A percentile compares a stretch with the other conserved stretches of the same genome.
These are phyloP conservation scores for Acanthamoeba healyi DNA, from an alignment of 208 protist species.

Conservation along the genomic window DNA sequence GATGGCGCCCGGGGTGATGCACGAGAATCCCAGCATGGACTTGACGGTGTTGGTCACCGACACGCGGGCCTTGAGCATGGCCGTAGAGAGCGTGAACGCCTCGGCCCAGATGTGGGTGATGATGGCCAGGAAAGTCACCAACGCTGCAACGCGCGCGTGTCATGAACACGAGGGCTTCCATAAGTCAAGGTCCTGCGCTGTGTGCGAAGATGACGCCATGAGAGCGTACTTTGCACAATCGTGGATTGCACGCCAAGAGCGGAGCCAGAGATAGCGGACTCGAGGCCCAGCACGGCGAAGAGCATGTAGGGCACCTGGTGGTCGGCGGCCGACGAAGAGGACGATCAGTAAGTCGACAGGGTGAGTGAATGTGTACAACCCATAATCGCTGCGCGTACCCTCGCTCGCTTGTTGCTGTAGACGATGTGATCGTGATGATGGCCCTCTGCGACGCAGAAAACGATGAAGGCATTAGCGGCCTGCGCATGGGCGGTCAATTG, in stretches of 20 bases:
- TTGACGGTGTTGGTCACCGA: neutral
- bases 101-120: constrained; percentile 12
- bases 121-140: constrained; percentile 10
- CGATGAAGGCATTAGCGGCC: too few species aligned
- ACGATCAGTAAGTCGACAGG: too few species aligned
- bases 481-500: too few species aligned
- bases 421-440: neutral
- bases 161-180: neutral
- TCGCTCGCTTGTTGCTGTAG: too few species aligned
- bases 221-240: neutral
- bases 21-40: neutral
- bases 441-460: neutral
- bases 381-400: too few species aligned
- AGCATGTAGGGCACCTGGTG: constrained; percentile 9
- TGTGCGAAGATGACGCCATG: too few species aligned
- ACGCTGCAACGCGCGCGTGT: neutral
- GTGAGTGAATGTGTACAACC: too few species aligned
- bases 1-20: neutral
- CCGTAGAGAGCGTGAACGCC: neutral
- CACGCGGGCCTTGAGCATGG: neutral
- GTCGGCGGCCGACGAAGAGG: too few species aligned
- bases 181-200: too few species aligned
- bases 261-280: neutral
- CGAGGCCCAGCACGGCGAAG: neutral
- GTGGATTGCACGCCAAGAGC: neutral